Base-by-base conservation (phyloP, 441 rosid genomes). In the Populus tomentosa region DNA sequence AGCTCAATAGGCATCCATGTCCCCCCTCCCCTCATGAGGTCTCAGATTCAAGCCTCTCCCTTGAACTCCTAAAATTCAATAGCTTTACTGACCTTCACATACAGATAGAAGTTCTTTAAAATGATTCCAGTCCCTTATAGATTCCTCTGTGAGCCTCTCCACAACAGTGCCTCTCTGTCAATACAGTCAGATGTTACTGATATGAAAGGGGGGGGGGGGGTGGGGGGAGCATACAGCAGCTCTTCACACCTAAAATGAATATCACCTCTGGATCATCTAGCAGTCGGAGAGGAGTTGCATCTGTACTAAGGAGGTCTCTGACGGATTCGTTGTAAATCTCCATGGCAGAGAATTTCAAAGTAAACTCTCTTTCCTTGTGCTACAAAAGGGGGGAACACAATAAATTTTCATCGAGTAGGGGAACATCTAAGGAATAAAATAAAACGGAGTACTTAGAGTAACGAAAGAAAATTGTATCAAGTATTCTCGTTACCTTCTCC, bases 291-390 rank as follows among this genome's bases (percentile, higher is more conserved):
- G 97, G 94, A 81, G 85, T 86, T 75, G 75, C 68, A 46, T 94
- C 98, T 62, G 85, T 36, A 74, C 88, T 87, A 71, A 94, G 89
- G 50, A 97, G 97, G 86, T 97, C 99, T 81, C 93, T 85, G 72
- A 91, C 97, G 82, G 97, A 91, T 84, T 95, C 97, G 66, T 95
- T 95, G 85, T 95, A 95, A 62, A 95, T 97, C 86, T 97, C 98
- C 93, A 91, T 84, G 21, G 97, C 98, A 74, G 97, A 97, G 80
- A 97, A 86, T 84, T 89, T 93, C 79, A 94, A 70, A 73, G 83
- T 40, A 80, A 90, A 97, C 75, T 87, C 90, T 86, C 98, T 93
- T 81, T 93, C 97, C 71, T 88, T 86, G 83, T 89, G 97, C 98
- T 97, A 77, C 75, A 82, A 74, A 76, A 81, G 68, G 14, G 36